Conservation (phyloP, 345 rosid species). For the sweet orange (Citrus sinensis) region DNA sequence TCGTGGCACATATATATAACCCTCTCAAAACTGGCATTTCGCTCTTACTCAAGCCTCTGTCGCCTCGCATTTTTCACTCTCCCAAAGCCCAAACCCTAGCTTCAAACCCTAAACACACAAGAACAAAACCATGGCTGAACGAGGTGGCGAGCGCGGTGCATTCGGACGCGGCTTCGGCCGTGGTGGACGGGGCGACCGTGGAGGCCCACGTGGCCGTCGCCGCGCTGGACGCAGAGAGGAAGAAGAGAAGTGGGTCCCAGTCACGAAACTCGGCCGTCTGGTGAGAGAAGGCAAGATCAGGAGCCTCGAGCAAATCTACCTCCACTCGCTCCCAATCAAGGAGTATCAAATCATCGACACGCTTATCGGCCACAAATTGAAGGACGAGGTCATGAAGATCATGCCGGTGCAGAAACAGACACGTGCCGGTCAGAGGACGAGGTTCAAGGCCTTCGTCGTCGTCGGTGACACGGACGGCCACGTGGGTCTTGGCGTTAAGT, state of each 20-base stretch:
- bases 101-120: not conserved
- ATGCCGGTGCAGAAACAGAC: conserved; percentile 92
- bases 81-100: not conserved
- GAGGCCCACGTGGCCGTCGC: conserved; percentile 52
- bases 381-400: conserved; percentile 96
- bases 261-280: conserved; percentile 87
- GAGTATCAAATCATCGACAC: conserved; percentile 81
- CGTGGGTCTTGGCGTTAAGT: conserved; percentile 70
- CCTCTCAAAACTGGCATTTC: not conserved
- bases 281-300: conserved; percentile 47
- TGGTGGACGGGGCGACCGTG: conserved; percentile 51
- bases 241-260: conserved; percentile 85
- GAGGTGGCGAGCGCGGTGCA: conserved; percentile 70
- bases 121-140: conserved; percentile 49
- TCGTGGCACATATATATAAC: too few relatives aligned
- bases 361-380: conserved; percentile 66
- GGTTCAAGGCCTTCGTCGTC: conserved; percentile 75
- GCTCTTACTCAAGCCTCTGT: not conserved
- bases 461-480: conserved; percentile 66
- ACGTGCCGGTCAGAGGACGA: conserved; percentile 69
- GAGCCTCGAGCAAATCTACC: conserved; percentile 41
- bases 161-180: conserved; percentile 71
- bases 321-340: conserved; percentile 61
- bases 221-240: conserved; percentile 66
- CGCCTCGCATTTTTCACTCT: not conserved